A percentile compares a stretch with the other conserved stretches of the same genome.
phyloP scores from a whole-genome alignment of 1,284 basidiomycete genomes.

The Entoloma clypeatum region DNA sequence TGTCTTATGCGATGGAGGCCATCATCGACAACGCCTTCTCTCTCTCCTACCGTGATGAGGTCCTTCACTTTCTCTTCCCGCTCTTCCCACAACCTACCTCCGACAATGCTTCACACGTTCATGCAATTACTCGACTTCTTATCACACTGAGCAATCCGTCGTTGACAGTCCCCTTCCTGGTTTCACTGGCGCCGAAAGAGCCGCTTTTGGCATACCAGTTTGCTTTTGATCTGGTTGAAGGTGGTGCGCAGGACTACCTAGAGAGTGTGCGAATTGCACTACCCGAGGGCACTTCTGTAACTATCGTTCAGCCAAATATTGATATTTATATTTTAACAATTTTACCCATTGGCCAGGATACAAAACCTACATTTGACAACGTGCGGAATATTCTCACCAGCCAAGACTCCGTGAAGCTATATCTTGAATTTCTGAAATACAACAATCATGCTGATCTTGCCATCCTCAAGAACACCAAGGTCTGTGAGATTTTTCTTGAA shows the following conservation, averaged over 20 bases:
- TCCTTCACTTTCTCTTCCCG: constrained; percentile 82
- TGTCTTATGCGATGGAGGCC: constrained; percentile 89
- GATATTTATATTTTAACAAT: too few species aligned
- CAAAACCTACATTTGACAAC: constrained; percentile 63
- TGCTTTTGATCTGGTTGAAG: constrained; percentile 91
- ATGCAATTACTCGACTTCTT: constrained; percentile 81
- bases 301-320: too few species aligned
- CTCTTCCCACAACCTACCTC: constrained; percentile 69
- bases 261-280: constrained; percentile 65
- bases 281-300: constrained; percentile 62
- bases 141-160: constrained; percentile 80
- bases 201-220: constrained; percentile 86
- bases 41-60: constrained; percentile 78
- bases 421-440: constrained; percentile 90
- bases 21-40: constrained; percentile 82
- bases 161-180: constrained; percentile 69
- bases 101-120: constrained; percentile 71
- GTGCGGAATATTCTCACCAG: constrained; percentile 82
- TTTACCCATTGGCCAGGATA: too few species aligned
- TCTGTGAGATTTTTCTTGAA: constrained; percentile 22
- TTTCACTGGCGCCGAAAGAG: constrained; percentile 67
- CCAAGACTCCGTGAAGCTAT: constrained; percentile 85
- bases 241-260: constrained; percentile 89
- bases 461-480: constrained; percentile 90
- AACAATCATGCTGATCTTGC: constrained; percentile 91